phyloP scores from a whole-genome alignment of 768 basidiomycete genomes.

The Amanita muscaria region DNA sequence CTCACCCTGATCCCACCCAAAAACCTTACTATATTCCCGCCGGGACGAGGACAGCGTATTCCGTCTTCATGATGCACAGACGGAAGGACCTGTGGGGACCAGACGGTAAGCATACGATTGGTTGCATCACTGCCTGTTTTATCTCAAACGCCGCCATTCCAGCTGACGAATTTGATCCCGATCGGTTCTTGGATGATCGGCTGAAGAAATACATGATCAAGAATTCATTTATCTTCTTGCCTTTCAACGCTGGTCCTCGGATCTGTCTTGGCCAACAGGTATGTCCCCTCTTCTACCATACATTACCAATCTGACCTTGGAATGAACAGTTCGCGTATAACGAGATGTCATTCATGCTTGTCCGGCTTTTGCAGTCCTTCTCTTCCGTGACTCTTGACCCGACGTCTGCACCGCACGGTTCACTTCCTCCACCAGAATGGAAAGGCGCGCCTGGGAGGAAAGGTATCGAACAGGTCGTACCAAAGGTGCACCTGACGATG shows the following conservation, averaged over 20 bases:
- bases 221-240: conserved; percentile 65
- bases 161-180: conserved; percentile 65
- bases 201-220: conserved; percentile 51
- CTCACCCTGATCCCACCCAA: conserved; percentile 33
- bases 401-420: conserved; percentile 33
- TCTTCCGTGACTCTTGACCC: conserved; percentile 36
- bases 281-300: neutral
- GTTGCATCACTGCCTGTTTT: neutral
- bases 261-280: conserved; percentile 58
- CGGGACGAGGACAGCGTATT: conserved; percentile 41
- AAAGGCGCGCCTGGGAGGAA: conserved; percentile 35
- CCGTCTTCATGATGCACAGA: conserved; percentile 58
- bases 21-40: conserved; percentile 49
- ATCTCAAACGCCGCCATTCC: neutral
- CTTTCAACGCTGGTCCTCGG: conserved; percentile 53
- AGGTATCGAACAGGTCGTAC: conserved; percentile 39
- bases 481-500: conserved; percentile 49
- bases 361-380: conserved; percentile 54
- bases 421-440: conserved; percentile 41
- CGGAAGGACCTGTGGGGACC: conserved; percentile 64
- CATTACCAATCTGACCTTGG: neutral
- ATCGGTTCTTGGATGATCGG: conserved; percentile 60
- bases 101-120: conserved; percentile 36
- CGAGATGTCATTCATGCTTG: conserved; percentile 55
- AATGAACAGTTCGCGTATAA: conserved; percentile 44